A percentile compares a stretch with the other conserved stretches of the same genome.
Conservation (phyloP, 495 filamentous ascomycete genomes). For the Hypoxylon lenormandii region DNA sequence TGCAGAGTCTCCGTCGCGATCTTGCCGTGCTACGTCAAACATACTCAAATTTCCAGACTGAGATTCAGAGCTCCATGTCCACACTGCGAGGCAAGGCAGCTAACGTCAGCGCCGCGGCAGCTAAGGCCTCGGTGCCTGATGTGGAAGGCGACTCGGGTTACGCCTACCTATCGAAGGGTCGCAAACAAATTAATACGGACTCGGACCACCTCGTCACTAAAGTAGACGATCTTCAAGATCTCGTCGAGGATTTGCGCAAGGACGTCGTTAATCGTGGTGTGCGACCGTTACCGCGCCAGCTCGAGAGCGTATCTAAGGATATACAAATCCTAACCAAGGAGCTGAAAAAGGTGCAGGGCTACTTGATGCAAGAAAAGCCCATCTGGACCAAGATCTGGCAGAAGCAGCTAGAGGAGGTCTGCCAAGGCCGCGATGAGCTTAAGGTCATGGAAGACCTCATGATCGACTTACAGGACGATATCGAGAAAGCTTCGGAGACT, state of each 20-base stretch:
- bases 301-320: conserved; percentile 88
- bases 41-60: conserved; percentile 87
- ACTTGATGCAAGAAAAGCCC: conserved; percentile 88
- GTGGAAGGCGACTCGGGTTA: conserved; percentile 79
- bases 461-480: conserved; percentile 89
- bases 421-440: conserved; percentile 91
- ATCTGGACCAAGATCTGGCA: conserved; percentile 99
- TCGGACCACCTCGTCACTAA: conserved; percentile 87
- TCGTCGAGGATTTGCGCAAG: conserved; percentile 96
- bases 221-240: conserved; percentile 94
- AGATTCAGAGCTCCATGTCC: conserved; percentile 88
- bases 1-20: conserved; percentile 87
- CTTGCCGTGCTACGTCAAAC: conserved; percentile 93
- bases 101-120: conserved; percentile 79
- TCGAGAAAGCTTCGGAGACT: conserved; percentile 91
- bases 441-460: conserved; percentile 94
- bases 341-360: conserved; percentile 95
- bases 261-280: conserved; percentile 95
- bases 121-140: conserved; percentile 71
- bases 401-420: conserved; percentile 91
- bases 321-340: conserved; percentile 82
- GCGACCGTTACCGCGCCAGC: conserved; percentile 87
- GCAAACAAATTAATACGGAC: conserved; percentile 83
- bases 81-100: conserved; percentile 81
- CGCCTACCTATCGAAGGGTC: conserved; percentile 83